These are phyloP conservation scores for Aspergillus mulundensis DNA, from an alignment of 495 filamentous ascomycete species.

Conservation along the genomic window DNA sequence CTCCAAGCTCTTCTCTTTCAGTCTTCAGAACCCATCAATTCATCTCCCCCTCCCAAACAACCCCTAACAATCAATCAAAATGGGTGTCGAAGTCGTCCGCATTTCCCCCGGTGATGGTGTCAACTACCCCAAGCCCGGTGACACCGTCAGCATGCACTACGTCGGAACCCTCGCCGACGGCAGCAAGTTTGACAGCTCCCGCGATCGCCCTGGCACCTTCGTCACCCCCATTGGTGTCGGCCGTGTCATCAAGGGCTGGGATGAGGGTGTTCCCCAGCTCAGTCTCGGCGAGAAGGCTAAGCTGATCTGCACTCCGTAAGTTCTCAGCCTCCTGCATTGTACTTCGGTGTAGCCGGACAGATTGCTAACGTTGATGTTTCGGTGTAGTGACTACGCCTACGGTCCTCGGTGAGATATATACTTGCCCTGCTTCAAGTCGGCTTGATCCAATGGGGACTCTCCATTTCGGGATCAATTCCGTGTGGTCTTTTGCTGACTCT, in stretches of 20 bases:
- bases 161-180: constrained; percentile 74
- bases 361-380: constrained; percentile 23
- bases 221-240: constrained; percentile 66
- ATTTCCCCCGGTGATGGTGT: constrained; percentile 34
- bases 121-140: constrained; percentile 54
- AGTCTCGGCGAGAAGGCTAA: constrained; percentile 75
- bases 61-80: constrained; percentile 27
- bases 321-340: constrained; percentile 7
- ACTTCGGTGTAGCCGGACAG: background rate
- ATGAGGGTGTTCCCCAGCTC: constrained; percentile 78
- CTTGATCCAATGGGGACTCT: background rate
- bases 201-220: constrained; percentile 55
- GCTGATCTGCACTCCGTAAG: constrained; percentile 72
- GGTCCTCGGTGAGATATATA: constrained; percentile 57
- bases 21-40: background rate
- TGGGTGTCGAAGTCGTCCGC: constrained; percentile 51
- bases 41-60: background rate
- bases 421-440: background rate
- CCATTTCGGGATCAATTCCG: background rate
- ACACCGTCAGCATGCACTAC: constrained; percentile 76
- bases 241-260: constrained; percentile 82
- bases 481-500: background rate
- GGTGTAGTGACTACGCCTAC: constrained; percentile 71
- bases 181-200: constrained; percentile 70
- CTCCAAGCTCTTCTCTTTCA: background rate